These are phyloP conservation scores for Neurospora sp. DNA, from an alignment of 495 filamentous ascomycete species.

Conservation along the genomic window DNA sequence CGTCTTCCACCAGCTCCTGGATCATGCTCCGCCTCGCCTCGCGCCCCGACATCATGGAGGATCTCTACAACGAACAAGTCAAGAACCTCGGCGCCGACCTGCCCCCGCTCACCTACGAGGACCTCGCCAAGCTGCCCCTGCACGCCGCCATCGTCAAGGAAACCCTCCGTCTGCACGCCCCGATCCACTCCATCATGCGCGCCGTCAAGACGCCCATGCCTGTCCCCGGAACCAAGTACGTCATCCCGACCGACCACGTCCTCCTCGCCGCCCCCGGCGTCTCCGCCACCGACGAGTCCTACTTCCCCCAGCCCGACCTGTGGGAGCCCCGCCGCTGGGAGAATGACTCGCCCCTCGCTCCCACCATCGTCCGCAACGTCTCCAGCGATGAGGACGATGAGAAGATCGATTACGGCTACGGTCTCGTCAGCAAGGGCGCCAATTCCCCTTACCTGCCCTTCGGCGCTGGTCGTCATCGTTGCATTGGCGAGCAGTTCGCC, in stretches of 20 bases:
- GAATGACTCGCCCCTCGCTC: constrained; percentile 32
- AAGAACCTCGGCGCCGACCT: constrained; percentile 50
- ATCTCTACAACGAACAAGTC: constrained; percentile 67
- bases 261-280: constrained; percentile 78
- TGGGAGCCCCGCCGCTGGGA: constrained; percentile 95
- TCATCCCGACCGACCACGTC: constrained; percentile 63
- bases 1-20: constrained; percentile 71
- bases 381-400: constrained; percentile 54
- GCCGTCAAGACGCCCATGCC: constrained; percentile 72
- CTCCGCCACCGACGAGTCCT: constrained; percentile 53
- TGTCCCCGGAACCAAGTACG: constrained; percentile 66
- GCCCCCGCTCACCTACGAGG: constrained; percentile 53
- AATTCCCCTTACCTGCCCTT: constrained; percentile 87
- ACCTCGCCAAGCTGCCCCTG: constrained; percentile 58
- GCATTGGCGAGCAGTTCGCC: constrained; percentile 96
- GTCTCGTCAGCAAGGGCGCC: constrained; percentile 81
- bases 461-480: constrained; percentile 85
- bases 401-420: constrained; percentile 87
- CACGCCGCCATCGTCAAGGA: constrained; percentile 67
- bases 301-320: constrained; percentile 68
- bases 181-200: constrained; percentile 79
- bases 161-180: constrained; percentile 68
- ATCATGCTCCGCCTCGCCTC: constrained; percentile 71
- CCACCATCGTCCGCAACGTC: constrained; percentile 35
- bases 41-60: constrained; percentile 59